phyloP scores from a whole-genome alignment of 1,284 basidiomycete genomes.

The Farysia itapuensis region DNA sequence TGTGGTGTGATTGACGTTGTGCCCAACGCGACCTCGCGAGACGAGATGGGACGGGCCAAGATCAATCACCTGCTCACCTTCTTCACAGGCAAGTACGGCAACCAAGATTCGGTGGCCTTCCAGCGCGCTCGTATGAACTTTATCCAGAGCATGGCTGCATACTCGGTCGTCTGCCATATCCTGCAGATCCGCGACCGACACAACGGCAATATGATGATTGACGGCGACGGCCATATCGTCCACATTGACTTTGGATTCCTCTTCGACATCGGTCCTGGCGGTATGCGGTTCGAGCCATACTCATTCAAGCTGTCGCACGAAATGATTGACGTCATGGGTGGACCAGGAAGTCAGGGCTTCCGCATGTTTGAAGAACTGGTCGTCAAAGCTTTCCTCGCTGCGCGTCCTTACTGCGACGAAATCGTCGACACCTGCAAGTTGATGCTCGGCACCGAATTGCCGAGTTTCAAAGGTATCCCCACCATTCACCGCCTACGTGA shows the following conservation, averaged over 20 bases:
- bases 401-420: constrained; percentile 85
- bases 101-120: constrained; percentile 83
- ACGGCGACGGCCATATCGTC: constrained; percentile 90
- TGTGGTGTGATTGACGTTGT: constrained; percentile 99
- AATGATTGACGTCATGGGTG: constrained; percentile 97
- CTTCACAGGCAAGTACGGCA: constrained; percentile 92
- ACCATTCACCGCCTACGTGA: constrained; percentile 78
- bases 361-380: constrained; percentile 89
- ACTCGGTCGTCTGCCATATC: constrained; percentile 97
- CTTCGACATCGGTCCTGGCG: constrained; percentile 78
- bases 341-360: constrained; percentile 87
- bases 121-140: constrained; percentile 93
- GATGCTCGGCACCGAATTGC: constrained; percentile 92
- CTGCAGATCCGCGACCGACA: constrained; percentile 96
- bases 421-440: constrained; percentile 83
- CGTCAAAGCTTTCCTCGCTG: constrained; percentile 92
- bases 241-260: constrained; percentile 98
- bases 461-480: constrained; percentile 91
- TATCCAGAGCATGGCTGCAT: constrained; percentile 98
- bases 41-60: constrained; percentile 98
- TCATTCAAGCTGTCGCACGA: constrained; percentile 98
- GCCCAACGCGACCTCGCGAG: constrained; percentile 93
- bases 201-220: constrained; percentile 99
- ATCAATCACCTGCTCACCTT: constrained; percentile 94
- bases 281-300: constrained; percentile 60